These are phyloP conservation scores for Fusarium foetens DNA, from an alignment of 2,329 filamentous ascomycete genomes.

Conservation along the genomic window DNA sequence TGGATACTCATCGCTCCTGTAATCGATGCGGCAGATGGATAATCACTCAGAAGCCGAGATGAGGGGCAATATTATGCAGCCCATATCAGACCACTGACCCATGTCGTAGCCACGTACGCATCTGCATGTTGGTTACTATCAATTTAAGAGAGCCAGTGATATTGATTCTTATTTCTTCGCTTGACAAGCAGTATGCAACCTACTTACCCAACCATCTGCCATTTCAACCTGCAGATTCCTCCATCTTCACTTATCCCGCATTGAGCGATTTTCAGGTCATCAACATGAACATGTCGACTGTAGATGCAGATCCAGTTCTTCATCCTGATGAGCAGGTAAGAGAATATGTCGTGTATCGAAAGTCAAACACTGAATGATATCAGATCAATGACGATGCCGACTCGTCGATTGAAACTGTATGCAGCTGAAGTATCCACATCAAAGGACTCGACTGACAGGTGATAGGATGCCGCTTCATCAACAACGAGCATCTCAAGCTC, in stretches of 20 bases:
- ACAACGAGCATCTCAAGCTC: background rate
- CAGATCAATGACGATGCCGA: background rate
- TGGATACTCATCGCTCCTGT: background rate
- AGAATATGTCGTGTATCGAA: rapidly evolving
- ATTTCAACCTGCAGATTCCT: background rate
- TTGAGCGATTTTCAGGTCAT: background rate
- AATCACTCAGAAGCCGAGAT: background rate
- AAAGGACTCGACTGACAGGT: rapidly evolving
- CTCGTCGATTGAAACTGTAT: background rate
- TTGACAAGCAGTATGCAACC: rapidly evolving
- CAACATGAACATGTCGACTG: background rate
- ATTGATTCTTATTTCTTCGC: too few species aligned
- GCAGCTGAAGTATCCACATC: rapidly evolving
- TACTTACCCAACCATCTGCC: rapidly evolving
- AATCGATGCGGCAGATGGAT: background rate
- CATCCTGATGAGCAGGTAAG: background rate
- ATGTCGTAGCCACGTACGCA: background rate
- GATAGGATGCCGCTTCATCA: background rate
- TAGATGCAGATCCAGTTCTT: background rate
- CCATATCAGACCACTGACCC: background rate
- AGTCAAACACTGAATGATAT: rapidly evolving
- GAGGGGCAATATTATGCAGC: background rate
- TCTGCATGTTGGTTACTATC: background rate
- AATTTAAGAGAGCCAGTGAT: background rate
- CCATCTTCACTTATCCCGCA: too few species aligned